phyloP scores from a whole-genome alignment of 106 monocot species.

The Cymbidium sinense region DNA sequence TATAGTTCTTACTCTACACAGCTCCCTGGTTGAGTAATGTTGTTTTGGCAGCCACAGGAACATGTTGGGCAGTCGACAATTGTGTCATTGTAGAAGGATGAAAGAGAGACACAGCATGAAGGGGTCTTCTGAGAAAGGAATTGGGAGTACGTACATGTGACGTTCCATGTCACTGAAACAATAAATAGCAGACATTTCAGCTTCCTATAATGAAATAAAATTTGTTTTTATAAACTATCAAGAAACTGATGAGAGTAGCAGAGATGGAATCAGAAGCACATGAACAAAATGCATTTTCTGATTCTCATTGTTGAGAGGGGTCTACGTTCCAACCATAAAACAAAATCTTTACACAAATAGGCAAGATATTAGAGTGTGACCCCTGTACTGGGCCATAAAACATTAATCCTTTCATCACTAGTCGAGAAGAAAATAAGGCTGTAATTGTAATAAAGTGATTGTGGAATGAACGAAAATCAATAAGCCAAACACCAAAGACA shows the following conservation, averaged over 20 bases:
- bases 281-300: neutral
- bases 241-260: neutral
- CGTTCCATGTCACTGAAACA: constrained; percentile 90
- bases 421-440: neutral
- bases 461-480: neutral
- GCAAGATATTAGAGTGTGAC: neutral
- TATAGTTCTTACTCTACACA: constrained; percentile 69
- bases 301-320: neutral
- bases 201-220: neutral
- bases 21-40: constrained; percentile 67
- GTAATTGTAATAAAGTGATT: neutral
- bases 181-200: neutral
- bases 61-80: constrained; percentile 80
- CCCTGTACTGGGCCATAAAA: neutral
- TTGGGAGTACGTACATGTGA: constrained; percentile 85
- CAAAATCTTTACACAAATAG: neutral
- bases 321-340: neutral
- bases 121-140: constrained; percentile 74
- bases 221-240: neutral
- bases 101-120: constrained; percentile 83
- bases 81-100: constrained; percentile 87
- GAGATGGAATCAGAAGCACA: neutral
- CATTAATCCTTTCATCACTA: neutral
- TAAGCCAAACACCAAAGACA: neutral
- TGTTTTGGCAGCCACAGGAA: constrained; percentile 80